Evolutionary conservation across 2,329 filamentous ascomycete species (phyloP).

Genomic region (Pezicula neosporulosa): DNA sequence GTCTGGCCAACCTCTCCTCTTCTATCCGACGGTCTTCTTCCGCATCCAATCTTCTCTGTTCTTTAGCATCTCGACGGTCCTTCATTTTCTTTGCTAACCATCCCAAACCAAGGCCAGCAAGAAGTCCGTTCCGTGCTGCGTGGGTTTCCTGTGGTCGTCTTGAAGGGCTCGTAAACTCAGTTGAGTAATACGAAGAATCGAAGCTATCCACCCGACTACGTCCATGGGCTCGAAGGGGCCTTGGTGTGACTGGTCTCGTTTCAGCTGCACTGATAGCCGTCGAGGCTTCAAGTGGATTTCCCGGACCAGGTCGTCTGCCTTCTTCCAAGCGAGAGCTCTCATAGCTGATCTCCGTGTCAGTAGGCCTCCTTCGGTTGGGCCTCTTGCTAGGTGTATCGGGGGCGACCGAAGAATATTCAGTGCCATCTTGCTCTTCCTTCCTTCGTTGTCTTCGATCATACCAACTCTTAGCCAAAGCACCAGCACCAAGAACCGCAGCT

Average conservation of each 20-base stretch:
- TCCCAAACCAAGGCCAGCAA: conserved; percentile 63
- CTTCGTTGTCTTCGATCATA: conserved; percentile 48
- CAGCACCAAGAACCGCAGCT: conserved; percentile 60
- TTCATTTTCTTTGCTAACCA: conserved; percentile 66
- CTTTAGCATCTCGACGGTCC: conserved; percentile 50
- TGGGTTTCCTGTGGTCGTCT: conserved; percentile 45
- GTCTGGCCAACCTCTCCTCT: conserved; percentile 57
- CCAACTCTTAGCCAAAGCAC: conserved; percentile 56
- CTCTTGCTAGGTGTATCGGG: conserved; percentile 56
- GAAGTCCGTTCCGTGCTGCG: conserved; percentile 38
- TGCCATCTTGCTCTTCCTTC: conserved; percentile 44
- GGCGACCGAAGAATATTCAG: conserved; percentile 58
- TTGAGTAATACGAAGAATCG: conserved; percentile 57
- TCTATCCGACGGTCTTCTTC: conserved; percentile 42
- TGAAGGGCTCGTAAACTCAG: conserved; percentile 53
- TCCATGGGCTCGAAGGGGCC: conserved; percentile 41
- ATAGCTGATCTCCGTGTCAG: conserved; percentile 44
- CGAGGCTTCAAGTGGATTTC: conserved; percentile 39
- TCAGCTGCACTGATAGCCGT: conserved; percentile 44
- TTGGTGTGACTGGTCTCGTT: conserved; percentile 30
- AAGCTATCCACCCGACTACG: conserved; percentile 39
- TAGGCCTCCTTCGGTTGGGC: conserved; percentile 23
- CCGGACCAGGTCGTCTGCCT: conserved; percentile 36
- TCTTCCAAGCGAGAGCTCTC: conserved; percentile 24
- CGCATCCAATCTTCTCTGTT: conserved; percentile 39